Percentiles rank a stretch among this genome's conserved stretches.
Conservation (phyloP, 2,329 filamentous ascomycete genomes). For the Penicillium sp. region DNA sequence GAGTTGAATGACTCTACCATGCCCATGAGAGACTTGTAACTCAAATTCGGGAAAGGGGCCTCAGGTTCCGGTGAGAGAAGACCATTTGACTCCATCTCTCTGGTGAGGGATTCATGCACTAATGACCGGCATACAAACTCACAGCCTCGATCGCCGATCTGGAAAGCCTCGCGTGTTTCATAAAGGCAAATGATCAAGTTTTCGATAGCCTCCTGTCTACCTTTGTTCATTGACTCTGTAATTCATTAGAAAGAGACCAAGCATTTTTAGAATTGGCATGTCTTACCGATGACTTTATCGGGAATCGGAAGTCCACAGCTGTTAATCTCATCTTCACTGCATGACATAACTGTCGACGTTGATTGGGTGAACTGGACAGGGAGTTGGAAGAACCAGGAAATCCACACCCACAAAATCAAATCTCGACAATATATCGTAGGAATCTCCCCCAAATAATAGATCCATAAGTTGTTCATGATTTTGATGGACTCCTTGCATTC, state of each 20-base stretch:
- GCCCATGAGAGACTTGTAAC: neutral
- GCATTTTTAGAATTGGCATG: neutral
- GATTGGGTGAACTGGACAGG: slow-evolving; percentile 11
- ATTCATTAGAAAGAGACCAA: slow-evolving; percentile 8
- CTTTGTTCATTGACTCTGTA: slow-evolving; percentile 17
- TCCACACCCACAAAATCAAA: slow-evolving; percentile 10
- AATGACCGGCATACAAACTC: slow-evolving; percentile 25
- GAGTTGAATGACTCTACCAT: too few species aligned
- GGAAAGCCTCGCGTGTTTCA: slow-evolving; percentile 8
- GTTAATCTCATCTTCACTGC: slow-evolving; percentile 9
- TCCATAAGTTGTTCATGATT: slow-evolving; percentile 16
- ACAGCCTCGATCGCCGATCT: slow-evolving; percentile 16
- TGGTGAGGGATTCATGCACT: slow-evolving; percentile 22
- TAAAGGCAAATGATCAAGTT: slow-evolving; percentile 8
- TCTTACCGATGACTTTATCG: slow-evolving; percentile 16
- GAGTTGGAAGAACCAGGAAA: slow-evolving; percentile 20
- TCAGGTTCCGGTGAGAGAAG: slow-evolving; percentile 14
- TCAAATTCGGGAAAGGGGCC: slow-evolving; percentile 13
- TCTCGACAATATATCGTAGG: neutral
- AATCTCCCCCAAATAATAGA: slow-evolving; percentile 9
- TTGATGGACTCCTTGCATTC: slow-evolving; percentile 17
- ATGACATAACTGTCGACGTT: slow-evolving; percentile 20
- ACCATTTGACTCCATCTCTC: slow-evolving; percentile 6
- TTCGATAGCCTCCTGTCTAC: slow-evolving; percentile 13
- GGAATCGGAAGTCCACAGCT: slow-evolving; percentile 22